Evolutionary conservation across 2,329 filamentous ascomycete genomes (phyloP).

Genomic region (Colletotrichum sp.): DNA sequence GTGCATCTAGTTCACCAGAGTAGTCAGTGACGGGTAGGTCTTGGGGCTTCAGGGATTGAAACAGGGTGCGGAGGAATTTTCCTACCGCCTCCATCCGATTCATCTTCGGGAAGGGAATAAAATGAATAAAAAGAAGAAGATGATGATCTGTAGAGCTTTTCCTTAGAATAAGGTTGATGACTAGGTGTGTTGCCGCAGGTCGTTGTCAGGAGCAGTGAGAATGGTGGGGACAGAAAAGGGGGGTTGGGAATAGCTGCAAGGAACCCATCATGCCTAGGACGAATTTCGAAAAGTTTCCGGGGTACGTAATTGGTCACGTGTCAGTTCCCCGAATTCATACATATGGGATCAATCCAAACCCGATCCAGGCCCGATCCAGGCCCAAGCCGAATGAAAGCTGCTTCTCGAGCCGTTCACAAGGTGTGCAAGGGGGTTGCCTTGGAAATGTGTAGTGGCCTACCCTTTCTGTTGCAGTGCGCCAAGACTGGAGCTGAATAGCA

Average conservation of each 20-base stretch:
- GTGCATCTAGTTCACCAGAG: not conserved
- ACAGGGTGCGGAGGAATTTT: not conserved
- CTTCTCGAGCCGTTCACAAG: not conserved
- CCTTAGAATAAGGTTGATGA: not conserved
- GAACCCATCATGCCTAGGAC: not conserved
- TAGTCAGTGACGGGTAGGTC: not conserved
- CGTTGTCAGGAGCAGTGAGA: not conserved
- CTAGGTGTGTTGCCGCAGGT: not conserved
- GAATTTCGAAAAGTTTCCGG: accelerated
- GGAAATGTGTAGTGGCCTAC: not conserved
- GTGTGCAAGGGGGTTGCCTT: not conserved
- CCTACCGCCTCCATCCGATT: not conserved
- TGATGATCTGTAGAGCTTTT: not conserved
- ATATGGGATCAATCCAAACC: not conserved
- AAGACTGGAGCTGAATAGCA: not conserved
- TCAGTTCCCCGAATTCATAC: not conserved
- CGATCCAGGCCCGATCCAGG: not conserved
- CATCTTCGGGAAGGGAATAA: not conserved
- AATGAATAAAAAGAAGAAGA: not conserved
- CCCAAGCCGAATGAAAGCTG: not conserved
- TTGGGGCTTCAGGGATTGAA: not conserved
- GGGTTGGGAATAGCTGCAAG: not conserved
- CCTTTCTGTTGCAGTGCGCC: not conserved
- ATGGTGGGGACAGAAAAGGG: not conserved
- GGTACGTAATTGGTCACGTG: not conserved